Conservation (phyloP, 1,139 yeast species). For the Arxiozyma telluris region DNA sequence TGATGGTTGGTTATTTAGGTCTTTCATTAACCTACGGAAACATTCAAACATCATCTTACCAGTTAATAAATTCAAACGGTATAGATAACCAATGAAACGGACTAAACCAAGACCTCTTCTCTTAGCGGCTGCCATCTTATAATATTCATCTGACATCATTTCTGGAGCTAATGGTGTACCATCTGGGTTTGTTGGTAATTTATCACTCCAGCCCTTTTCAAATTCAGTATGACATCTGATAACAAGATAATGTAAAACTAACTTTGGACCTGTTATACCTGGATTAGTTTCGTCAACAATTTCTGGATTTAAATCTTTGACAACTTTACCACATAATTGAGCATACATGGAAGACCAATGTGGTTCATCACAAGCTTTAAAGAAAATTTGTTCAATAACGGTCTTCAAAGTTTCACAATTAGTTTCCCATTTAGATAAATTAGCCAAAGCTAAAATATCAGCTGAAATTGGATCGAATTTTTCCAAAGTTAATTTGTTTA, state of each 20-base stretch:
- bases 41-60: slow-evolving; percentile 74
- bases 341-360: slow-evolving; percentile 98
- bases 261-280: slow-evolving; percentile 46
- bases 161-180: slow-evolving; percentile 76
- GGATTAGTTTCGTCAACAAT: slow-evolving; percentile 51
- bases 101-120: slow-evolving; percentile 97
- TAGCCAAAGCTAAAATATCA: slow-evolving; percentile 70
- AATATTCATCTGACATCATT: slow-evolving; percentile 95
- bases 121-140: slow-evolving; percentile 84
- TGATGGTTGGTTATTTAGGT: slow-evolving; percentile 58
- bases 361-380: slow-evolving; percentile 96
- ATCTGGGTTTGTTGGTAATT: slow-evolving; percentile 71
- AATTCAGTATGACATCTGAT: slow-evolving; percentile 88
- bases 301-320: slow-evolving; percentile 57
- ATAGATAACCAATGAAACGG: slow-evolving; percentile 91
- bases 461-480: slow-evolving; percentile 76
- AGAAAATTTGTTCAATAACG: slow-evolving; percentile 79
- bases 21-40: slow-evolving; percentile 49
- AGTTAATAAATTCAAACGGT: slow-evolving; percentile 66
- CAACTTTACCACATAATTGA: slow-evolving; percentile 81
- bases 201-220: slow-evolving; percentile 91
- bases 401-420: slow-evolving; percentile 65
- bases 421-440: slow-evolving; percentile 80
- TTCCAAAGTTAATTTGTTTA: slow-evolving; percentile 90
- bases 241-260: slow-evolving; percentile 76